phyloP scores from a whole-genome alignment of 768 basidiomycete species.

The Suillus fuscotomentosus region DNA sequence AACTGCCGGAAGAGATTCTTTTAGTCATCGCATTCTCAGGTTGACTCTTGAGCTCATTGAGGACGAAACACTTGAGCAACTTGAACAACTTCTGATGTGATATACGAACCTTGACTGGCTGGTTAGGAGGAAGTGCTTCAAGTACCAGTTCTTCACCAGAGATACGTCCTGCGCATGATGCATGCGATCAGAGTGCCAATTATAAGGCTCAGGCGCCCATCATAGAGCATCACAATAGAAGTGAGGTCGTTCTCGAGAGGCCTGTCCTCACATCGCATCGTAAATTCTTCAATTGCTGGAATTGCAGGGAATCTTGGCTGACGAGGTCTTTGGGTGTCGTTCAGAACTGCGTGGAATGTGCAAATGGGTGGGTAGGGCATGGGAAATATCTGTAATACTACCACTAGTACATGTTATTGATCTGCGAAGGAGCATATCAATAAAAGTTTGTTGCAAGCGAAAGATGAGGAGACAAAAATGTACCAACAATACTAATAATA shows the following conservation, averaged over 20 bases:
- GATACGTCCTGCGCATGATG: conserved; percentile 94
- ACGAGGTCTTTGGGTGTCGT: no score
- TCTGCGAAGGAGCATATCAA: no score
- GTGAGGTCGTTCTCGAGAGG: conserved; percentile 87
- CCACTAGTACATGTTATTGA: no score
- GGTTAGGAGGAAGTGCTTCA: conserved; percentile 95
- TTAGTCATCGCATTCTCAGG: conserved; percentile 96
- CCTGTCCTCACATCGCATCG: conserved; percentile 39
- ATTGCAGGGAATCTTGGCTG: no score
- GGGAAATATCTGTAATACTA: no score
- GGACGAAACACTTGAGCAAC: conserved; percentile 89
- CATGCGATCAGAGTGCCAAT: conserved; percentile 87
- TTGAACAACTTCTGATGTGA: conserved; percentile 81
- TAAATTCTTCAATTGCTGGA: no score
- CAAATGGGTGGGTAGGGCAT: no score
- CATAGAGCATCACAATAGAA: conserved; percentile 94
- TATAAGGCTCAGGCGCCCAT: conserved; percentile 98
- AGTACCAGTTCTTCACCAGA: conserved; percentile 96
- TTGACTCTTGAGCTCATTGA: conserved; percentile 88
- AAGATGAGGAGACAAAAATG: no score
- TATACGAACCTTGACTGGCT: conserved; percentile 97
- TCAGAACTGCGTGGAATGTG: no score
- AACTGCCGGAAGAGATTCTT: conserved; percentile 94
- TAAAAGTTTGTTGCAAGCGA: no score
- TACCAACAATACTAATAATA: no score